Base-by-base conservation (phyloP, 768 basidiomycete genomes). In the Neoboletus subvelutipes region DNA sequence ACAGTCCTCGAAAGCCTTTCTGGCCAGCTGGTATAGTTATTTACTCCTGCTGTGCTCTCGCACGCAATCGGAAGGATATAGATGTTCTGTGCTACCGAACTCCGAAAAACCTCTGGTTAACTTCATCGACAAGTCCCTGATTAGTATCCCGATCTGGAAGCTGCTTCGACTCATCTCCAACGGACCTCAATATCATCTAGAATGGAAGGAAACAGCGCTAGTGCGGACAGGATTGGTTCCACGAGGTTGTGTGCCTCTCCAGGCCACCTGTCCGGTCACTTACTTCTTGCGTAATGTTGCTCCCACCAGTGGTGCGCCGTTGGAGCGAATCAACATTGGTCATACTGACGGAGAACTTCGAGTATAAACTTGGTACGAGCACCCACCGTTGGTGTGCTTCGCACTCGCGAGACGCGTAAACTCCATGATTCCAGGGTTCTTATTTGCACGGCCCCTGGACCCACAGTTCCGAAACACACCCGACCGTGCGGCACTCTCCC, bases 221-320 rank as follows among this genome's bases (percentile, higher is more conserved):
- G 29, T 53, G 31, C 7, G 36, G 49, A 58, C 55, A 48, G 47
- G 52, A 29, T 56, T 46, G 55, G 37, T 45, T 47, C 60, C 68
- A 65, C 61, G 67, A 67, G 68, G 65, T 41, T 50, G 22, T 48
- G 46, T 56, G 2, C 50, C 52, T 57, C 55, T 48, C 57, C 55
- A 56, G 47, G 40, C 54, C 53, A 54, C 46, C 46, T 50, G 33
- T 59, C 52, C 15, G 42, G 49, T 57, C 39, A 49, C 43, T 29
- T 41, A 34, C 41, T 40, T 50, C 33, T 66, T 55, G 45, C 62
- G 56, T 60, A 58, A 66, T 29, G 17, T 53, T 49, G 51, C 59
- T 61, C 60, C 60, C 68, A 64, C 65, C 41, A 45, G 47, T 20
- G 45, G 40, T 54, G 39, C 11, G 51, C 43, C 37, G 31, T 53